Evolutionary conservation across 2,329 filamentous ascomycete species (phyloP).

Genomic region (Chaetomiaceae sp.): DNA sequence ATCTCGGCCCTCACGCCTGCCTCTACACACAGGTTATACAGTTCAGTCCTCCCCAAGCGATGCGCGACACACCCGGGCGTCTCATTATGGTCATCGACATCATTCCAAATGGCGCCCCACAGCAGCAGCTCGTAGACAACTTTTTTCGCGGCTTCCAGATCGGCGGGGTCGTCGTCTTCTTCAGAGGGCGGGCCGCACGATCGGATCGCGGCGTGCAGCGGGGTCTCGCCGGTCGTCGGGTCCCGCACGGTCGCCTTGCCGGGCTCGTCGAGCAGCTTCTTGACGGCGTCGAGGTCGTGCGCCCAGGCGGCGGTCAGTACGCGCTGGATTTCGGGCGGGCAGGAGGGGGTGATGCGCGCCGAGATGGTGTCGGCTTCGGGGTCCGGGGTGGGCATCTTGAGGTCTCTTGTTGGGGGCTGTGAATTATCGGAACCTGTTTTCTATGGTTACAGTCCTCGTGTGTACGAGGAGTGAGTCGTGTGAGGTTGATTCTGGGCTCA

Average conservation of each 20-base stretch:
- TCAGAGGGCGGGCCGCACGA: slow-evolving; percentile 50
- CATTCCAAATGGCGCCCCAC: slow-evolving; percentile 96
- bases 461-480: too few relatives aligned
- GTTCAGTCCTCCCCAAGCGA: slow-evolving; percentile 59
- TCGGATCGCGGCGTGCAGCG: slow-evolving; percentile 87
- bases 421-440: not conserved
- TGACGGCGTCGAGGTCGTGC: slow-evolving; percentile 62
- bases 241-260: slow-evolving; percentile 74
- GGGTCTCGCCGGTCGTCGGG: slow-evolving; percentile 76
- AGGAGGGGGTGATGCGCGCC: slow-evolving; percentile 49
- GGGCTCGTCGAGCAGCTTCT: slow-evolving; percentile 61
- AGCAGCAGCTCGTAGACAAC: slow-evolving; percentile 74
- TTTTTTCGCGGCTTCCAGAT: slow-evolving; percentile 58
- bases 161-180: slow-evolving; percentile 31
- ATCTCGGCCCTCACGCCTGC: slow-evolving; percentile 89
- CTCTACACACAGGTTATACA: slow-evolving; percentile 82
- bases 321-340: slow-evolving; percentile 47
- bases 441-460: not conserved
- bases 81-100: slow-evolving; percentile 79
- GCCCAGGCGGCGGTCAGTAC: slow-evolving; percentile 53
- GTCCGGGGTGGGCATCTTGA: slow-evolving; percentile 12
- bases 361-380: slow-evolving; percentile 48
- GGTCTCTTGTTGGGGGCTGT: not conserved
- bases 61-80: slow-evolving; percentile 86
- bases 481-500: too few relatives aligned